These are phyloP conservation scores for Trypanosoma conorhini DNA, from an alignment of 208 protist genomes.

Conservation along the genomic window DNA sequence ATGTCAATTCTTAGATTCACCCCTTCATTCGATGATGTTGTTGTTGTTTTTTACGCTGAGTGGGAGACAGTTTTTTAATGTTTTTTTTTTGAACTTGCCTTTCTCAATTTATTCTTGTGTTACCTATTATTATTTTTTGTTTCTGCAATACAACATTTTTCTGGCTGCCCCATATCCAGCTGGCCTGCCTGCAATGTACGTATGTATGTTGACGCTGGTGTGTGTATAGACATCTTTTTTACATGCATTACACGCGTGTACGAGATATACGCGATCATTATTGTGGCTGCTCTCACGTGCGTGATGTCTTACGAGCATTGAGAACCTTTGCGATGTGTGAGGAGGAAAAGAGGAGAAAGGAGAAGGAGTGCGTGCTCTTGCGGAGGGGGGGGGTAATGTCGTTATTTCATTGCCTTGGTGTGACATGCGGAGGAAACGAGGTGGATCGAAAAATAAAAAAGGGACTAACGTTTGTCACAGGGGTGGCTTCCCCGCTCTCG, in stretches of 20 bases:
- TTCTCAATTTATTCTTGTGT: neutral
- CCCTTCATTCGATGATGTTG: neutral
- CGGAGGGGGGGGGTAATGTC: neutral
- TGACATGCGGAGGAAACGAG: neutral
- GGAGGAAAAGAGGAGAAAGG: neutral
- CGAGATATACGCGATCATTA: neutral
- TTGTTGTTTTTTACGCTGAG: constrained; percentile 4
- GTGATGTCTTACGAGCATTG: neutral
- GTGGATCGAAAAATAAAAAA: neutral
- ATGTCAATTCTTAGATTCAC: constrained; percentile 7
- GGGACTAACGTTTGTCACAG: neutral
- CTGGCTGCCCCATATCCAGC: neutral
- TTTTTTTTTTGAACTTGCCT: neutral
- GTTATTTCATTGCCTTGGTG: neutral
- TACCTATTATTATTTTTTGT: neutral
- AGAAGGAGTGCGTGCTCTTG: neutral
- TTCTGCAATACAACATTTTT: neutral
- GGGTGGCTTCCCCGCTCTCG: neutral
- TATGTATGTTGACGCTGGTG: neutral
- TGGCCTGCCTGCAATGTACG: neutral
- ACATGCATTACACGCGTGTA: neutral
- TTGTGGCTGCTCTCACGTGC: neutral
- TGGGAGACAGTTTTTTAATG: neutral
- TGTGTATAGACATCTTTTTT: neutral
- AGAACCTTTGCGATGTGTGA: neutral